Evolutionary conservation across 345 rosid species (phyloP).

Genomic region (Noccaea caerulescens): DNA sequence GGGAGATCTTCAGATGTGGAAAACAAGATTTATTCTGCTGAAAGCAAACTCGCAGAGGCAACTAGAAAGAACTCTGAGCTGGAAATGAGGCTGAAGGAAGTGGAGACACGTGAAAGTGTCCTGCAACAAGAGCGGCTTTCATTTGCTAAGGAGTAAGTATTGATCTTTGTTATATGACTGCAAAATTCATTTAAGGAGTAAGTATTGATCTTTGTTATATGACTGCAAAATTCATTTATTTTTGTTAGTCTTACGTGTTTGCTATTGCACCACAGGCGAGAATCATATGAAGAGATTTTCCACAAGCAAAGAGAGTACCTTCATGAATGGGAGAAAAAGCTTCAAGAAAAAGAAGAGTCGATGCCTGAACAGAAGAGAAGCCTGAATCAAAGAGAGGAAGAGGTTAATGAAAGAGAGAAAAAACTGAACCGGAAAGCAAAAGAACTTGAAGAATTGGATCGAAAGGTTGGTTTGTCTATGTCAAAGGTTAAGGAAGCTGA

Average conservation of each 20-base stretch:
- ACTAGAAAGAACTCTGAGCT: conserved; percentile 65
- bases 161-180: conserved; percentile 1
- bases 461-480: conserved; percentile 53
- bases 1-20: conserved; percentile 69
- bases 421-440: conserved; percentile 54
- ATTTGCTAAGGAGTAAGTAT: conserved; percentile 62
- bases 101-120: conserved; percentile 71
- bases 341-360: conserved; percentile 58
- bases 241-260: conserved; percentile 9
- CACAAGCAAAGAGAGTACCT: conserved; percentile 72
- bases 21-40: conserved; percentile 59
- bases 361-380: conserved; percentile 57
- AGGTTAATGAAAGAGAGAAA: conserved; percentile 59
- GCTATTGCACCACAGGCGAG: conserved; percentile 56
- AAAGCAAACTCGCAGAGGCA: conserved; percentile 71
- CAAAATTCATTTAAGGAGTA: conserved; percentile 53
- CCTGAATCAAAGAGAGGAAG: conserved; percentile 67
- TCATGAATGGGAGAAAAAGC: conserved; percentile 73
- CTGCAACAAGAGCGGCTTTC: conserved; percentile 71
- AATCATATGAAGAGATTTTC: conserved; percentile 67
- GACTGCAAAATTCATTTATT: neutral
- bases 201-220: conserved; percentile 12
- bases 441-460: conserved; percentile 59
- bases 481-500: conserved; percentile 65
- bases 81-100: conserved; percentile 75